Evolutionary conservation across 306 rosid genomes (phyloP).

Genomic region (Begonia peltatifolia): DNA sequence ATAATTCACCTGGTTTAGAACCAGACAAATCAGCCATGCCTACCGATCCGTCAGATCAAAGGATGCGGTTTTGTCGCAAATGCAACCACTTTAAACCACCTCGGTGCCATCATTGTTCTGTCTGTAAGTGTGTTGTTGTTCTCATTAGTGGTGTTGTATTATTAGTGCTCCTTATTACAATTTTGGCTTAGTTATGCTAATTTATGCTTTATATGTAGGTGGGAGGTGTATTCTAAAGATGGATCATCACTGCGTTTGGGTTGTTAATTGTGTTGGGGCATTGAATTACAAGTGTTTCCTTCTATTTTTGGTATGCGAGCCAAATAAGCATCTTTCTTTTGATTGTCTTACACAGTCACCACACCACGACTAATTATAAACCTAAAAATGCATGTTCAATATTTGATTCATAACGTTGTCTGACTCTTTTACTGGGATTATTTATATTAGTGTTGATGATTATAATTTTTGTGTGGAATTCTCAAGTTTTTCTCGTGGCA

Average conservation of each 20-base stretch:
- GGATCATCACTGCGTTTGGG: constrained; percentile 89
- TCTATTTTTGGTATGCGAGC: constrained; percentile 51
- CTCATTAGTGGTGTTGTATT: neutral
- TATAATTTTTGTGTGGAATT: too few relatives aligned
- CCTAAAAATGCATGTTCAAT: too few relatives aligned
- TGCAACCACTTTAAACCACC: constrained; percentile 71
- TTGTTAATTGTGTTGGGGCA: constrained; percentile 74
- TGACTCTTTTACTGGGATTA: too few relatives aligned
- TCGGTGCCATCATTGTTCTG: constrained; percentile 72
- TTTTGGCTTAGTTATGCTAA: constrained; percentile 8
- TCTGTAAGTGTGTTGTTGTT: constrained; percentile 38
- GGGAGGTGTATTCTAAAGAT: constrained; percentile 67
- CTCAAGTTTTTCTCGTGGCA: too few relatives aligned
- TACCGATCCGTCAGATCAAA: constrained; percentile 18
- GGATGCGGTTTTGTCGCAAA: constrained; percentile 53
- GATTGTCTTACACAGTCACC: too few relatives aligned
- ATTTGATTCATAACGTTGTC: too few relatives aligned
- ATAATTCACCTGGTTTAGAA: constrained; percentile 8
- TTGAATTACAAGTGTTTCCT: constrained; percentile 65
- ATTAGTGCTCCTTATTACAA: neutral
- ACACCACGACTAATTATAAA: too few relatives aligned
- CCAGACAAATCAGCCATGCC: constrained; percentile 13
- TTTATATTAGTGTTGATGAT: too few relatives aligned
- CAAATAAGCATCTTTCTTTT: too few relatives aligned
- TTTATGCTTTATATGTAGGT: constrained; percentile 29